These are phyloP conservation scores for Lasiodiplodia sp. DNA, from an alignment of 2,329 filamentous ascomycete species.

Conservation along the genomic window DNA sequence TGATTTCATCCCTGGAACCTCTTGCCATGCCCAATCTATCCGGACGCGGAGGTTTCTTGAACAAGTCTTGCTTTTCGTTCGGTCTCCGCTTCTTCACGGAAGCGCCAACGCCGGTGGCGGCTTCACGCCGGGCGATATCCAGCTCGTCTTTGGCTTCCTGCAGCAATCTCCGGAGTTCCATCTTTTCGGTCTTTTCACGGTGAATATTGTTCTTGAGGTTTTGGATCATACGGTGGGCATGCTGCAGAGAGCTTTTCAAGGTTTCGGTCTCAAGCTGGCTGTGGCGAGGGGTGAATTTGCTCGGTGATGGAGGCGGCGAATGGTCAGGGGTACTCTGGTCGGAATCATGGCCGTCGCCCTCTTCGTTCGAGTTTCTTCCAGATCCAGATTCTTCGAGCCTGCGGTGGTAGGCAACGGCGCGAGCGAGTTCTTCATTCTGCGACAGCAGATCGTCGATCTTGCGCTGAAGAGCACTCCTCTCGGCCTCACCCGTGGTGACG, in stretches of 20 bases:
- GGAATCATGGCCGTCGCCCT: constrained; percentile 62
- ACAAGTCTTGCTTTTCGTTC: constrained; percentile 59
- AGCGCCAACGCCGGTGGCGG: constrained; percentile 53
- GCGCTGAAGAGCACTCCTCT: constrained; percentile 78
- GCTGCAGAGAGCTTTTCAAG: constrained; percentile 88
- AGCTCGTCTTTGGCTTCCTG: constrained; percentile 95
- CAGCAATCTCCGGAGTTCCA: constrained; percentile 92
- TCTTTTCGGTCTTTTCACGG: constrained; percentile 97
- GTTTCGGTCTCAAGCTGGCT: constrained; percentile 95
- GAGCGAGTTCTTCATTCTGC: constrained; percentile 91
- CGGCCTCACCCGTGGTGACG: constrained; percentile 77
- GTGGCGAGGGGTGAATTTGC: constrained; percentile 90
- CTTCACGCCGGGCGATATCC: constrained; percentile 69
- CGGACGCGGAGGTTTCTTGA: constrained; percentile 80
- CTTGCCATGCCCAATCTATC: constrained; percentile 69
- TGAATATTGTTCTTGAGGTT: constrained; percentile 94
- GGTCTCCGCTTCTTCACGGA: constrained; percentile 66
- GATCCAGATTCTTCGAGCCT: constrained; percentile 66
- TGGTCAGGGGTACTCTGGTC: constrained; percentile 76
- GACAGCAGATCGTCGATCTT: constrained; percentile 86
- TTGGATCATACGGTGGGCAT: constrained; percentile 96
- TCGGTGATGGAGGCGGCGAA: constrained; percentile 87
- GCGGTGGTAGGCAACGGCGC: constrained; percentile 78
- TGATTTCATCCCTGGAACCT: constrained; percentile 72
- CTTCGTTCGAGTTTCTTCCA: constrained; percentile 62